Evolutionary conservation across 345 rosid genomes (phyloP).

Genomic region (Psidium friedrichsthalianum): DNA sequence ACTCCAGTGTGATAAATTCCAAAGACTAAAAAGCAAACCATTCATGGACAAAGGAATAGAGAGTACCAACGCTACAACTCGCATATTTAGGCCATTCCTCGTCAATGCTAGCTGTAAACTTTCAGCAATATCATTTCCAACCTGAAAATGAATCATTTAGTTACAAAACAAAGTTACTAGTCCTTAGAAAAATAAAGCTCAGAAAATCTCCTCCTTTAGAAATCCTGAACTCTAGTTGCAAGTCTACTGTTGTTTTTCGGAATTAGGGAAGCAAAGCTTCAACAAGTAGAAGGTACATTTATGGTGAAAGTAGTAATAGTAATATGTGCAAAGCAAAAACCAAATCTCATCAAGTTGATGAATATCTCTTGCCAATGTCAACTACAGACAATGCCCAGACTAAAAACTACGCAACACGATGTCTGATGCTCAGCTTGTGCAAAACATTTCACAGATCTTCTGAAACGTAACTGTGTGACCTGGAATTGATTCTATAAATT

Average conservation of each 20-base stretch:
- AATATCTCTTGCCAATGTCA: not conserved
- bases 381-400: not conserved
- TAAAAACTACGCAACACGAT: not conserved
- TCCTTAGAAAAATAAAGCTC: not conserved
- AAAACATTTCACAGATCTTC: not conserved
- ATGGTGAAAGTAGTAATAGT: too few relatives aligned
- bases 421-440: not conserved
- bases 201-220: not conserved
- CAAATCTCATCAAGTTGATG: not conserved
- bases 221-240: not conserved
- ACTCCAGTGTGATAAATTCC: not conserved
- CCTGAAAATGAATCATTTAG: slow-evolving; percentile 26
- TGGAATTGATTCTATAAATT: not conserved
- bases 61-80: slow-evolving; percentile 61
- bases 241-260: too few relatives aligned
- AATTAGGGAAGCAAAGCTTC: too few relatives aligned
- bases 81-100: slow-evolving; percentile 57
- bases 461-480: not conserved
- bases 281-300: not conserved
- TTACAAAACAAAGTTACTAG: not conserved
- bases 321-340: not conserved
- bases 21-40: not conserved
- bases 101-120: slow-evolving; percentile 48
- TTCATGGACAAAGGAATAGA: not conserved
- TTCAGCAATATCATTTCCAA: slow-evolving; percentile 57